Percentiles rank a stretch among this genome's conserved stretches.
Conservation (phyloP, 2,329 filamentous ascomycete species). For the Fusarium neocosmosporiellum region DNA sequence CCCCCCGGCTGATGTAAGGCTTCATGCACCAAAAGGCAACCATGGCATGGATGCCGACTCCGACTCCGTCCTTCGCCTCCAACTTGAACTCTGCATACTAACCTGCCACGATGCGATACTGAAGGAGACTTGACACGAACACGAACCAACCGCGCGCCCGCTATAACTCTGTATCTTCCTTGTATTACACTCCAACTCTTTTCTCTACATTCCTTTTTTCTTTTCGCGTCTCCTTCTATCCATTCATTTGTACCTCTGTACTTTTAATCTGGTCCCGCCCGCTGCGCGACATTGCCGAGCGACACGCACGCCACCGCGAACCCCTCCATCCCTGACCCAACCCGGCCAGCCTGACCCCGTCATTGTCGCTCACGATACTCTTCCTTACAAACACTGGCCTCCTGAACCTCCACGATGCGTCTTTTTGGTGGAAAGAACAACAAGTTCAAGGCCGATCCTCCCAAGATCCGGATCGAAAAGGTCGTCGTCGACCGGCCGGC, state of each 20-base stretch:
- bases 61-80: slow-evolving; percentile 21
- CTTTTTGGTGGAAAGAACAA: slow-evolving; percentile 56
- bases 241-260: slow-evolving; percentile 30
- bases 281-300: slow-evolving; percentile 44
- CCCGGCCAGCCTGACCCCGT: slow-evolving; percentile 19
- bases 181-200: slow-evolving; percentile 4
- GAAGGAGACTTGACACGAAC: slow-evolving; percentile 23
- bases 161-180: slow-evolving; percentile 13
- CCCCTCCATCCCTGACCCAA: slow-evolving; percentile 44
- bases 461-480: slow-evolving; percentile 64
- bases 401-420: slow-evolving; percentile 46
- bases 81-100: slow-evolving; percentile 37
- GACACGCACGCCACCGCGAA: slow-evolving; percentile 46
- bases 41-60: slow-evolving; percentile 14
- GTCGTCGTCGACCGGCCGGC: slow-evolving; percentile 57
- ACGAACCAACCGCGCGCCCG: slow-evolving; percentile 5
- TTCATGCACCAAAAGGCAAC: slow-evolving; percentile 28
- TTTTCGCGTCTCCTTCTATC: slow-evolving; percentile 11
- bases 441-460: slow-evolving; percentile 64
- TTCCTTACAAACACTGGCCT: slow-evolving; percentile 15
- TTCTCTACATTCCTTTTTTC: slow-evolving; percentile 17
- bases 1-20: slow-evolving; percentile 36
- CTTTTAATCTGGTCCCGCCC: slow-evolving; percentile 35
- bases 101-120: slow-evolving; percentile 41
- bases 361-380: slow-evolving; percentile 6